Evolutionary conservation across 202 grass and related monocot genomes (phyloP).

Genomic region (Carex arenaria): DNA sequence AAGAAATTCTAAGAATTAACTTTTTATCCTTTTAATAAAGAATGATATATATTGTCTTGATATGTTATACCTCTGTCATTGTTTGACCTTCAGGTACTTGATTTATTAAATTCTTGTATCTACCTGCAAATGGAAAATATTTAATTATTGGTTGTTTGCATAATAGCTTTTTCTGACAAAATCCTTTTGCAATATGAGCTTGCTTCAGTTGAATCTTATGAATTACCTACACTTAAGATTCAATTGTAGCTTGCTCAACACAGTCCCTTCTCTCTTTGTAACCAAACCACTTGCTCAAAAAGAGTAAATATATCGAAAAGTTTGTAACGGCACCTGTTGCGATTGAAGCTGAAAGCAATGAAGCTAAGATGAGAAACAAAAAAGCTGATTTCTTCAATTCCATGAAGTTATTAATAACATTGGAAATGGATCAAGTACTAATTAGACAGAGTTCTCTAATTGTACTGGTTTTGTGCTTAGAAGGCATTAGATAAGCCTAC

Average conservation of each 20-base stretch:
- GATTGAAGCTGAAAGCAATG: constrained; percentile 24
- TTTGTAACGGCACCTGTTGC: not conserved
- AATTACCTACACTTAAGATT: not conserved
- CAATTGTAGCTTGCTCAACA: not conserved
- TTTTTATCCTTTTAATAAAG: not conserved
- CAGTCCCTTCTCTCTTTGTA: no score
- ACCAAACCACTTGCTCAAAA: no score
- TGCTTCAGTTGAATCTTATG: not conserved
- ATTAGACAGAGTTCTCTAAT: not conserved
- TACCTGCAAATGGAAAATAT: constrained; percentile 13
- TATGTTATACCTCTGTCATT: constrained; percentile 12
- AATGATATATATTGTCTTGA: not conserved
- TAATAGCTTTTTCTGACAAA: not conserved
- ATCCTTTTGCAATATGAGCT: not conserved
- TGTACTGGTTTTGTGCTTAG: constrained; percentile 10
- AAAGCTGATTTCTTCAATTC: constrained; percentile 26
- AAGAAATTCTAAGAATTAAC: not conserved
- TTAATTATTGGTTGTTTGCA: not conserved
- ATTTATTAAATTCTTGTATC: constrained; percentile 19
- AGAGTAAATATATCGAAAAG: not conserved
- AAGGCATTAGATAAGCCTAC: constrained; percentile 4
- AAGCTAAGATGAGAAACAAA: constrained; percentile 21
- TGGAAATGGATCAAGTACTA: constrained; percentile 1
- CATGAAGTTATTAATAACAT: constrained; percentile 14
- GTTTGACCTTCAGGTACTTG: constrained; percentile 11